phyloP scores from a whole-genome alignment of 2,329 filamentous ascomycete genomes.

The Fusarium sp. region DNA sequence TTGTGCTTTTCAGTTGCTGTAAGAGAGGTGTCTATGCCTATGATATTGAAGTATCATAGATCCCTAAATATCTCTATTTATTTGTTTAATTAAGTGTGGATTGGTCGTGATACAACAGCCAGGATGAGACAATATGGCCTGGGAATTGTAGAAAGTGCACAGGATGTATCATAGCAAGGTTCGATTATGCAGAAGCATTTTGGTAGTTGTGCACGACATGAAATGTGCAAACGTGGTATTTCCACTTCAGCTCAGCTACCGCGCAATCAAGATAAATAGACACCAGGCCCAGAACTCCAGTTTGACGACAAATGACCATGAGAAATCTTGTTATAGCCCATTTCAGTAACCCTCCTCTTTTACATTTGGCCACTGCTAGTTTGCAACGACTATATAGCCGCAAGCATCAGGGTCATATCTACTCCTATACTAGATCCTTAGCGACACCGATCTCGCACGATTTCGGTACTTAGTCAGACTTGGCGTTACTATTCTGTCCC shows the following conservation, averaged over 20 bases:
- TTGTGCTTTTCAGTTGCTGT: neutral
- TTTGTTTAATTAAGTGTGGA: no score
- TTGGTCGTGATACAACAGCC: no score
- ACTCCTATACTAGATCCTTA: neutral
- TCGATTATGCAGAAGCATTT: neutral
- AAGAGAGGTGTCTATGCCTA: no score
- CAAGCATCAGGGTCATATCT: neutral
- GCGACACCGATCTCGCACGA: neutral
- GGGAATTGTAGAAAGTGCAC: no score
- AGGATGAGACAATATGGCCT: no score
- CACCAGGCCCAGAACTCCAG: conserved; percentile 48
- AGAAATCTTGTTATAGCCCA: conserved; percentile 21
- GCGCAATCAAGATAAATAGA: conserved; percentile 28
- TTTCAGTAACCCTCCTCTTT: conserved; percentile 25
- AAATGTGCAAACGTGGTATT: conserved; percentile 34
- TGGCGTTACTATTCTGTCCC: conserved; percentile 57
- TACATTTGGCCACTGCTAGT: neutral
- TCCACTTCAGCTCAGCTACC: conserved; percentile 21
- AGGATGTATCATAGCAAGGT: neutral
- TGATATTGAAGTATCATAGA: no score
- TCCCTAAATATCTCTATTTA: no score
- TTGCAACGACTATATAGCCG: neutral
- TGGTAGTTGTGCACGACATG: conserved; percentile 11
- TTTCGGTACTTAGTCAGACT: conserved; percentile 50
- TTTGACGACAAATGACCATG: conserved; percentile 18